Evolutionary conservation across 2,329 filamentous ascomycete species (phyloP).

Genomic region (Colletotrichum lini): DNA sequence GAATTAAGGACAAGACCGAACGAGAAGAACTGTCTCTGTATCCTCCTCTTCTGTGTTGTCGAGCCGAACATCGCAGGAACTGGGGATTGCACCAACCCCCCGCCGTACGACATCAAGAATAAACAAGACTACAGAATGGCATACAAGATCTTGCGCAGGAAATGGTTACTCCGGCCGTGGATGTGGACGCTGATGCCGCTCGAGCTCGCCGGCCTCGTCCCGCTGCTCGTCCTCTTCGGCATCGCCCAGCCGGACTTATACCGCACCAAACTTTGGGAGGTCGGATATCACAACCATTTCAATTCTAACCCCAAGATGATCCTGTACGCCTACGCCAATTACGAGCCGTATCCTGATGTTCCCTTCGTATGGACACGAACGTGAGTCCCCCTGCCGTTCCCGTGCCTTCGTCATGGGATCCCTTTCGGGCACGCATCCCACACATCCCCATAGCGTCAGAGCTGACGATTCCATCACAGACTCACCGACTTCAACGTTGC

Average conservation of each 20-base stretch:
- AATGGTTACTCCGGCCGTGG: conserved; percentile 70
- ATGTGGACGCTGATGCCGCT: conserved; percentile 75
- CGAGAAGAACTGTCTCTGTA: background rate
- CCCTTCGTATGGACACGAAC: conserved; percentile 81
- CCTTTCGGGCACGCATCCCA: too few relatives aligned
- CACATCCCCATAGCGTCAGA: background rate
- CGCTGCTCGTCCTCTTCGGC: conserved; percentile 77
- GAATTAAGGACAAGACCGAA: background rate
- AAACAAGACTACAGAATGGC: conserved; percentile 49
- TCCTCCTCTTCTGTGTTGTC: conserved; percentile 18
- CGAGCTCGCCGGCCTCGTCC: conserved; percentile 77
- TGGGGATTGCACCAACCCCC: background rate
- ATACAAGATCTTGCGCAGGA: conserved; percentile 71
- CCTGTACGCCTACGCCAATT: conserved; percentile 81
- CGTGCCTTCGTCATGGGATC: background rate
- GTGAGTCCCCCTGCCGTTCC: conserved; percentile 64
- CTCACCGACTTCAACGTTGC: conserved; percentile 83
- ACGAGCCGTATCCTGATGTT: conserved; percentile 71
- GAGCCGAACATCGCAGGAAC: background rate
- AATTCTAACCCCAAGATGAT: conserved; percentile 81
- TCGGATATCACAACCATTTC: conserved; percentile 79
- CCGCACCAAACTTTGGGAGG: conserved; percentile 79
- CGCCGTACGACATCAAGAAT: background rate
- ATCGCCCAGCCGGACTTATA: conserved; percentile 82
- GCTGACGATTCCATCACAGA: conserved; percentile 58